Percentiles rank a stretch among this genome's conserved stretches.
phyloP scores from a whole-genome alignment of 371 early-diverging fungal genomes.

The Mucor irregularis region DNA sequence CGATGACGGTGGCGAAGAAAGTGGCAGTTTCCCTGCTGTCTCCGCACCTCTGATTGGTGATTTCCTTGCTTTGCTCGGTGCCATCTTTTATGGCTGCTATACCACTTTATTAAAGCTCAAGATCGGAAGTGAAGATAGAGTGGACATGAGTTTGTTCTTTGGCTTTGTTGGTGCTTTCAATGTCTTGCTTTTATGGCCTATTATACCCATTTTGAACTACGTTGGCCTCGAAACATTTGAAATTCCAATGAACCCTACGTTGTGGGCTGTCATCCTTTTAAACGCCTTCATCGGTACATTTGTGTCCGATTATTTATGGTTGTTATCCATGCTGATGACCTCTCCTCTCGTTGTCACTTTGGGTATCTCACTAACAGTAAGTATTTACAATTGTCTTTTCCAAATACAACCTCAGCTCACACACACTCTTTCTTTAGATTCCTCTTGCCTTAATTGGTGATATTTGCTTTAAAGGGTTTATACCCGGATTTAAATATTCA shows the following conservation, averaged over 20 bases:
- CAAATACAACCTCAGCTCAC: background rate
- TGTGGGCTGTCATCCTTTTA: constrained; percentile 61
- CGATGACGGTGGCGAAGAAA: background rate
- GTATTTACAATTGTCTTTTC: background rate
- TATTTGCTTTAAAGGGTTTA: constrained; percentile 57
- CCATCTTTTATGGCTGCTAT: constrained; percentile 77
- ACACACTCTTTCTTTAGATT: constrained; percentile 31
- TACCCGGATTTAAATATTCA: constrained; percentile 54
- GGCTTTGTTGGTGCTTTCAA: constrained; percentile 81
- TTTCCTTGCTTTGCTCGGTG: constrained; percentile 65
- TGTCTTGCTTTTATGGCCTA: constrained; percentile 64
- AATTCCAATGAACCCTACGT: constrained; percentile 47
- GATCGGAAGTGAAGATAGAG: constrained; percentile 65
- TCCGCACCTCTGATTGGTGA: constrained; percentile 60
- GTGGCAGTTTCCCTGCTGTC: background rate
- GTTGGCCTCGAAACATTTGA: constrained; percentile 67
- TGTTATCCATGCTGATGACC: constrained; percentile 74
- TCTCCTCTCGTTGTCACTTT: constrained; percentile 77
- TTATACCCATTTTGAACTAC: constrained; percentile 58
- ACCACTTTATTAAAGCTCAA: constrained; percentile 69
- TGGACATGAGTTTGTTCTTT: constrained; percentile 75
- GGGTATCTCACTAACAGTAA: constrained; percentile 69
- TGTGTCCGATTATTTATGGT: constrained; percentile 80
- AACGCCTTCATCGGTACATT: constrained; percentile 80
- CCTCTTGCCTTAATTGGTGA: constrained; percentile 76